phyloP scores from a whole-genome alignment of 345 rosid species.

The Heritiera fomes region DNA sequence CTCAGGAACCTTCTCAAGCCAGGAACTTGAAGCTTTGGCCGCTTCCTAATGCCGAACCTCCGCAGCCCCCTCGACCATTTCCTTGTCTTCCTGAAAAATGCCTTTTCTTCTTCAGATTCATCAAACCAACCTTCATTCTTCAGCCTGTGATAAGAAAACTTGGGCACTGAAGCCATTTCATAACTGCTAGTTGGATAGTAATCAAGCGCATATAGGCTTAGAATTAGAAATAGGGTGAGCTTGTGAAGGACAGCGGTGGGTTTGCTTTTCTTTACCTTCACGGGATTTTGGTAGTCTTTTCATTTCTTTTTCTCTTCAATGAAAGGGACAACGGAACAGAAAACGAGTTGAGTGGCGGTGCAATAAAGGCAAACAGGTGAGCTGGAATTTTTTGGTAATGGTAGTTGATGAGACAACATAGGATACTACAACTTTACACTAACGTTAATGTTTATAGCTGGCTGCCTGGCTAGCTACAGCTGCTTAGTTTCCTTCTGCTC shows the following conservation, averaged over 20 bases:
- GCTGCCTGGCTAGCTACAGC: too few relatives aligned
- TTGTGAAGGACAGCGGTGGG: neutral
- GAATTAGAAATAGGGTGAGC: neutral
- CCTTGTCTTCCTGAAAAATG: conserved; percentile 14
- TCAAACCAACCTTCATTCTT: conserved; percentile 21
- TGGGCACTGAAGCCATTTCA: conserved; percentile 24
- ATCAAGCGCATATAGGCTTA: neutral
- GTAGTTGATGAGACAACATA: conserved; percentile 9
- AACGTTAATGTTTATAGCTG: neutral
- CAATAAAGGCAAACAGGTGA: conserved; percentile 17
- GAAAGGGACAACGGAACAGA: neutral
- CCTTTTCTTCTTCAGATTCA: conserved; percentile 21
- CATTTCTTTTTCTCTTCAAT: neutral
- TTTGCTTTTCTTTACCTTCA: conserved; percentile 1
- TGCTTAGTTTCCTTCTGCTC: too few relatives aligned
- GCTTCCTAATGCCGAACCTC: conserved; percentile 22
- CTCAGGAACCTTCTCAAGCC: conserved; percentile 30
- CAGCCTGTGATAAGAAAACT: conserved; percentile 31
- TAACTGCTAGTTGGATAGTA: neutral
- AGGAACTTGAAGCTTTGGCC: conserved; percentile 24
- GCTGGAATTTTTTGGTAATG: conserved; percentile 31
- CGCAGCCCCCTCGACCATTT: conserved; percentile 11
- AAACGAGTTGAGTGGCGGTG: conserved; percentile 7
- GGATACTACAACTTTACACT: neutral
- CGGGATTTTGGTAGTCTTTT: neutral